phyloP scores from a whole-genome alignment of 1,139 yeast species.

The Schwanniomyces etchellsii region DNA sequence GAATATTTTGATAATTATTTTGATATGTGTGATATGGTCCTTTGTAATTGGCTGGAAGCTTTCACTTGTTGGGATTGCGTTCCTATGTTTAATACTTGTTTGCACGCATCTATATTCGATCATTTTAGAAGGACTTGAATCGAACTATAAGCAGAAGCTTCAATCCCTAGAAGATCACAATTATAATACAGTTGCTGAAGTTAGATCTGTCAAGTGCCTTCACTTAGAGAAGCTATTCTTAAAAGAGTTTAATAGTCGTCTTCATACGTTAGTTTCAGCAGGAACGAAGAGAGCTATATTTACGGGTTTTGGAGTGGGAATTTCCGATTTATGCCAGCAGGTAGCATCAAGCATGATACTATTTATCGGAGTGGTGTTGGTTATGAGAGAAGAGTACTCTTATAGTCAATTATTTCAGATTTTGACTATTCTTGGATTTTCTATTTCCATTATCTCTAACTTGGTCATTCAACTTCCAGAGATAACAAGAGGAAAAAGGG shows the following conservation, averaged over 20 bases:
- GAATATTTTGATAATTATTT: conserved; percentile 48
- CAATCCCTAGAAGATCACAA: conserved; percentile 48
- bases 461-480: conserved; percentile 67
- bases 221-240: conserved; percentile 47
- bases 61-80: conserved; percentile 71
- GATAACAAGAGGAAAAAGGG: conserved; percentile 70
- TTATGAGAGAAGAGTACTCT: conserved; percentile 50
- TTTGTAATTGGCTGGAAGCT: conserved; percentile 80
- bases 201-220: conserved; percentile 58
- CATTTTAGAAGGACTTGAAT: conserved; percentile 51
- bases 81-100: conserved; percentile 57
- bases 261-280: conserved; percentile 19
- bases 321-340: conserved; percentile 48
- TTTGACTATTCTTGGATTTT: conserved; percentile 65
- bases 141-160: conserved; percentile 50
- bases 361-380: conserved; percentile 71
- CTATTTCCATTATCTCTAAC: conserved; percentile 59
- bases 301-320: conserved; percentile 61
- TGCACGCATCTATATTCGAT: conserved; percentile 49
- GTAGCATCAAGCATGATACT: conserved; percentile 65
- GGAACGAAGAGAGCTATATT: conserved; percentile 46
- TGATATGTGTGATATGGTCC: conserved; percentile 73
- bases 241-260: conserved; percentile 23
- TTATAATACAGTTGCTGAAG: conserved; percentile 55
- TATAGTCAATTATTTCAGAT: conserved; percentile 60